These are phyloP conservation scores for Chlamydomonas sphaeroides DNA, from an alignment of 139 green algal genomes.

Conservation along the genomic window DNA sequence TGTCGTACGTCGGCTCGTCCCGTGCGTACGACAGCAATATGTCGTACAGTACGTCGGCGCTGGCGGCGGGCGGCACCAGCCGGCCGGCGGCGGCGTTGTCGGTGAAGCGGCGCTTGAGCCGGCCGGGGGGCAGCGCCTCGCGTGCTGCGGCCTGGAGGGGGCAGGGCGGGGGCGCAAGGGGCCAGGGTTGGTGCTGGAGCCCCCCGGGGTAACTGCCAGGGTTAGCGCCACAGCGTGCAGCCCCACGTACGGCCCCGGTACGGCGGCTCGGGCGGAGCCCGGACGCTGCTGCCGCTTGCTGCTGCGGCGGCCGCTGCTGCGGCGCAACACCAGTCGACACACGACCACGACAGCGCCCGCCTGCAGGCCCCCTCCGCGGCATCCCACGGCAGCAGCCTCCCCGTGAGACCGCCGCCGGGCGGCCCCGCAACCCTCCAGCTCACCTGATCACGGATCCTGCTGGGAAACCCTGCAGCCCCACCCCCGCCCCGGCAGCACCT, in stretches of 20 bases:
- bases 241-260: too few species aligned
- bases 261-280: too few species aligned
- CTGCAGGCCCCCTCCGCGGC: too few species aligned
- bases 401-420: too few species aligned
- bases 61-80: conserved; percentile 17
- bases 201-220: too few species aligned
- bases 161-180: neutral
- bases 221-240: too few species aligned
- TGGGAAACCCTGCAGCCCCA: neutral
- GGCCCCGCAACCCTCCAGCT: neutral
- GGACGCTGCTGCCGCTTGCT: too few species aligned
- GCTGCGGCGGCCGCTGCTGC: too few species aligned
- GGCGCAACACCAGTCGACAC: too few species aligned
- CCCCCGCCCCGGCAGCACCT: neutral
- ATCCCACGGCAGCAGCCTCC: too few species aligned
- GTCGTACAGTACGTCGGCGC: neutral
- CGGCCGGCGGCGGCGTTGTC: conserved; percentile 5
- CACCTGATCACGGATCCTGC: neutral
- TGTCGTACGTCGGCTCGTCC: neutral
- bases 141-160: neutral
- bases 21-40: neutral
- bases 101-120: conserved; percentile 16
- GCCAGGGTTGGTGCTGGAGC: too few species aligned
- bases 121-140: conserved; percentile 17
- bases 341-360: too few species aligned